These are phyloP conservation scores for Torrubiella hemipterigena DNA, from an alignment of 2,329 filamentous ascomycete genomes.

Conservation along the genomic window DNA sequence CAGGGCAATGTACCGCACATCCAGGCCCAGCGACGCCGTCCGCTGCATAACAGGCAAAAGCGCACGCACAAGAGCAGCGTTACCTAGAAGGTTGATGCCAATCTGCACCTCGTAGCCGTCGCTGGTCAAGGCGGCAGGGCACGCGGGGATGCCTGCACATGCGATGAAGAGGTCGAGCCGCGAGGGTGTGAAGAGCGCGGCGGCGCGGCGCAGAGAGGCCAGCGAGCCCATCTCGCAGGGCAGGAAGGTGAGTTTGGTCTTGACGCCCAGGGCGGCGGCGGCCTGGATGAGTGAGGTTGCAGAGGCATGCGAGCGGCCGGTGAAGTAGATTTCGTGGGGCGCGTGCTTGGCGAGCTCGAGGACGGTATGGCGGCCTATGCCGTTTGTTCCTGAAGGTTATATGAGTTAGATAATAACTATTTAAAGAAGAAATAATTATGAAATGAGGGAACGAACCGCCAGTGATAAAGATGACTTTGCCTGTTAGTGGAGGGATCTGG, in stretches of 20 bases:
- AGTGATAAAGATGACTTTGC: slow-evolving; percentile 38
- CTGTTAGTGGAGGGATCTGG: slow-evolving; percentile 30
- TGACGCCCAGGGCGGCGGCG: slow-evolving; percentile 10
- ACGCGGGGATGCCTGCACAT: slow-evolving; percentile 23
- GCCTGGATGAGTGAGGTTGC: slow-evolving; percentile 30
- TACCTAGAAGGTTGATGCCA: slow-evolving; percentile 21
- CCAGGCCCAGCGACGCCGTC: slow-evolving; percentile 7
- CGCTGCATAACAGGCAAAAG: slow-evolving; percentile 16
- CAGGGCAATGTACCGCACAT: slow-evolving; percentile 13
- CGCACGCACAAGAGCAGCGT: slow-evolving; percentile 18
- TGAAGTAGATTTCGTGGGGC: slow-evolving; percentile 41
- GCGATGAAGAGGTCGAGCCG: slow-evolving; percentile 29
- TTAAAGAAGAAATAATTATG: too few species aligned
- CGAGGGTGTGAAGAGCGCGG: slow-evolving; percentile 24
- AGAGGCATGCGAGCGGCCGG: slow-evolving; percentile 32
- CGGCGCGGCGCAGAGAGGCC: slow-evolving; percentile 30
- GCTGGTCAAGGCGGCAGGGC: slow-evolving; percentile 13
- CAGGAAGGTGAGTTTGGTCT: slow-evolving; percentile 19
- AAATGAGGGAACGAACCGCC: slow-evolving; percentile 25
- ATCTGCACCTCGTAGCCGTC: slow-evolving; percentile 24
- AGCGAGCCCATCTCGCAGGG: slow-evolving; percentile 38
- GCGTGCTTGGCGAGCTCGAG: slow-evolving; percentile 23
- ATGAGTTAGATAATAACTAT: background rate
- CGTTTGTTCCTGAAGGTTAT: slow-evolving; percentile 19
- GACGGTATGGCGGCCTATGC: slow-evolving; percentile 15